These are phyloP conservation scores for Gaertneriomyces sp. DNA, from an alignment of 192 early-diverging fungal genomes.

Conservation along the genomic window DNA sequence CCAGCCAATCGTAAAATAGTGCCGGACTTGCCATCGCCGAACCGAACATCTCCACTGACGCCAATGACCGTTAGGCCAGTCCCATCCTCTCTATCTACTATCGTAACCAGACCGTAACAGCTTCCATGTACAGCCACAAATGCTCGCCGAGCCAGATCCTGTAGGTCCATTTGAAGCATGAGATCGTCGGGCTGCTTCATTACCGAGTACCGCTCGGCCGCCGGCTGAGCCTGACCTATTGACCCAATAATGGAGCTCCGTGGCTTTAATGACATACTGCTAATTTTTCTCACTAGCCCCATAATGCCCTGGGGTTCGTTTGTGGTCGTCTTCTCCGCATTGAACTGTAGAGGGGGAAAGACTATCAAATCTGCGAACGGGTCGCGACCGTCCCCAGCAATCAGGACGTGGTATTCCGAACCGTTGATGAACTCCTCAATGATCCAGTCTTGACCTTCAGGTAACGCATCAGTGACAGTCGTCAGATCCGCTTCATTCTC, in stretches of 20 bases:
- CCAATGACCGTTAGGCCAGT: constrained; percentile 29
- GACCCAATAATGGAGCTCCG: no score
- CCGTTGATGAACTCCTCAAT: constrained; percentile 31
- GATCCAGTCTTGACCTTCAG: constrained; percentile 24
- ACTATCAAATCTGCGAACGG: constrained; percentile 33
- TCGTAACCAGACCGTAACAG: constrained; percentile 35
- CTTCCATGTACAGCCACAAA: constrained; percentile 38
- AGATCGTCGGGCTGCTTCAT: constrained; percentile 35
- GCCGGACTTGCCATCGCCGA: constrained; percentile 33
- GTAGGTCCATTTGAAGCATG: constrained; percentile 35
- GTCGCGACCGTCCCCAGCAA: constrained; percentile 34
- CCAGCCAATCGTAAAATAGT: constrained; percentile 28
- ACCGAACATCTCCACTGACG: constrained; percentile 32
- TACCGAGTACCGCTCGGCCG: constrained; percentile 4
- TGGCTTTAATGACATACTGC: constrained; percentile 3
- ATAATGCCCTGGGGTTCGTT: constrained; percentile 9
- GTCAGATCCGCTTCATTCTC: constrained; percentile 16
- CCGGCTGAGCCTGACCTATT: background rate
- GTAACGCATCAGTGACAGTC: constrained; percentile 3
- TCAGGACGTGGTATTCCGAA: constrained; percentile 23
- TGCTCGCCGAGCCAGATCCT: constrained; percentile 37
- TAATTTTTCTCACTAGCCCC: constrained; percentile 20
- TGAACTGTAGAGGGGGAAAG: constrained; percentile 25
- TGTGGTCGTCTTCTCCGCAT: background rate
- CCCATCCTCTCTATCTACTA: constrained; percentile 30